Conservation (phyloP, 148 eudicot species). For the Linanthus parryae region DNA sequence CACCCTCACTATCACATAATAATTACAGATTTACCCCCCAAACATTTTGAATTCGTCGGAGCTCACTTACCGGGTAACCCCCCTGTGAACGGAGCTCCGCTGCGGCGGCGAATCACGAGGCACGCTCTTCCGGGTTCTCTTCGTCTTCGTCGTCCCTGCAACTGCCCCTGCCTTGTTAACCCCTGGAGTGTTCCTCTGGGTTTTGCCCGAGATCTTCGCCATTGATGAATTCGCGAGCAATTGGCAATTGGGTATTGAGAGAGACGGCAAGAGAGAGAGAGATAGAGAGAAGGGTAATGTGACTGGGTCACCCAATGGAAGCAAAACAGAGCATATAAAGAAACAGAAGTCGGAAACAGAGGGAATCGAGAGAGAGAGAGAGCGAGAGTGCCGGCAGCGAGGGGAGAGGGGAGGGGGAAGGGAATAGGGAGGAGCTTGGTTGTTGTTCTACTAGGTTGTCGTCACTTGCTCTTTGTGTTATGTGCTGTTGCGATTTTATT, state of each 20-base stretch:
- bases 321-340: background rate
- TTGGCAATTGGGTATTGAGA: too few relatives aligned
- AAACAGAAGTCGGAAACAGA: background rate
- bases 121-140: slow-evolving; percentile 35
- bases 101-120: slow-evolving; percentile 48
- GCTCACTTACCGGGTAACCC: slow-evolving; percentile 81
- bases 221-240: slow-evolving; percentile 9
- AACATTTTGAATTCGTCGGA: too few relatives aligned
- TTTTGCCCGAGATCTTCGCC: slow-evolving; percentile 26
- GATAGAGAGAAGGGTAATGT: background rate
- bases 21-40: background rate
- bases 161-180: background rate
- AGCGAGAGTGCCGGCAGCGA: slow-evolving; percentile 21
- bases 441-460: background rate
- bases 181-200: background rate
- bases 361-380: background rate
- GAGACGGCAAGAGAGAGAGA: background rate
- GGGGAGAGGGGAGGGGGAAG: too few relatives aligned
- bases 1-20: background rate
- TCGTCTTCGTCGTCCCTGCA: slow-evolving; percentile 9
- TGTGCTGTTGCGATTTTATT: slow-evolving; percentile 4
- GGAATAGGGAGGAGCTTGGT: background rate
- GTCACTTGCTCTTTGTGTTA: slow-evolving; percentile 2
- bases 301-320: slow-evolving; percentile 8
- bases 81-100: slow-evolving; percentile 68